phyloP scores from a whole-genome alignment of 805 yeast genomes.

The Candida glaebosa region DNA sequence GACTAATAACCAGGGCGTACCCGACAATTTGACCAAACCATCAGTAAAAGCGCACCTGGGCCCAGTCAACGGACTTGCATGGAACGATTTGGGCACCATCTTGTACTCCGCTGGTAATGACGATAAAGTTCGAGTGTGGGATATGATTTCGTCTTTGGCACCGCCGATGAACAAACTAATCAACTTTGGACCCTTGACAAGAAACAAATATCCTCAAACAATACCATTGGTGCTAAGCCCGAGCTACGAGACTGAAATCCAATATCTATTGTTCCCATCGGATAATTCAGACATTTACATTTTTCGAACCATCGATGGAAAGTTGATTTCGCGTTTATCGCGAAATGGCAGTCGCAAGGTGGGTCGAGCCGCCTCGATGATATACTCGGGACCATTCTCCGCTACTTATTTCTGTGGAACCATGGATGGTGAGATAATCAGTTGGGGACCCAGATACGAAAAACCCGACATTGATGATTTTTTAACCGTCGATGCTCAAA shows the following conservation, averaged over 20 bases:
- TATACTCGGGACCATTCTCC: conserved; percentile 41
- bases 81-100: conserved; percentile 65
- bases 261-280: conserved; percentile 65
- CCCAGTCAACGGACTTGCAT: conserved; percentile 72
- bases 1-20: conserved; percentile 23
- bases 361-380: conserved; percentile 51
- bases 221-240: conserved; percentile 55
- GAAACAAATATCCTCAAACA: conserved; percentile 53
- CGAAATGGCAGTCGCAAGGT: conserved; percentile 37
- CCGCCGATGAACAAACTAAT: conserved; percentile 57
- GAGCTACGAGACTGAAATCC: conserved; percentile 48
- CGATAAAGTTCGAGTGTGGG: conserved; percentile 80
- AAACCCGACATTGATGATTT: conserved; percentile 8
- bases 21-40: conserved; percentile 25
- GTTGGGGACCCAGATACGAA: conserved; percentile 44
- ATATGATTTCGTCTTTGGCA: conserved; percentile 36
- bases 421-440: conserved; percentile 60
- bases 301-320: conserved; percentile 59
- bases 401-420: conserved; percentile 58
- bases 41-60: conserved; percentile 68
- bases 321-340: conserved; percentile 53
- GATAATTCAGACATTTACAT: conserved; percentile 70
- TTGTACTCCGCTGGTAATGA: conserved; percentile 73
- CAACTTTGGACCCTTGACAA: conserved; percentile 74
- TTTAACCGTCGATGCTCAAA: background rate